Evolutionary conservation across 106 monocot genomes (phyloP).

Genomic region (Xerophyta viscosa): DNA sequence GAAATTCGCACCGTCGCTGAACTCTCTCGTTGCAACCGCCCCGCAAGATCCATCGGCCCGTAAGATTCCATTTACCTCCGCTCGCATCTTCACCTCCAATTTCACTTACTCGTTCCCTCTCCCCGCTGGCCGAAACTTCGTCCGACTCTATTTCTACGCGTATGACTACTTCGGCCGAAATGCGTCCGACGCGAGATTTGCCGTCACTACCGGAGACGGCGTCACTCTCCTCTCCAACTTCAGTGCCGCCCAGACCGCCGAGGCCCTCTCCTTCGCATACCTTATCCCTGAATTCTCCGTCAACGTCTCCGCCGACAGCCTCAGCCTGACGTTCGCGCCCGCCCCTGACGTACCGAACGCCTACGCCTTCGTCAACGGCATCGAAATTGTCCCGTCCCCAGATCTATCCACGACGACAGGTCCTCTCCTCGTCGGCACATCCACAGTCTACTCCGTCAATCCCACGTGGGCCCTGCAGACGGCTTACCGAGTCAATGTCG

Average conservation of each 20-base stretch:
- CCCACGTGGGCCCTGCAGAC: slow-evolving; percentile 37
- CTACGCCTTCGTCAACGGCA: slow-evolving; percentile 80
- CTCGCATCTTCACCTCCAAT: slow-evolving; percentile 55
- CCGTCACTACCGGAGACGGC: slow-evolving; percentile 35
- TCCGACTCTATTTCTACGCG: slow-evolving; percentile 76
- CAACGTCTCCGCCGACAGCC: slow-evolving; percentile 27
- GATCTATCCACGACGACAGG: slow-evolving; percentile 23
- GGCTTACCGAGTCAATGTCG: slow-evolving; percentile 68
- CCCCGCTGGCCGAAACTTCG: slow-evolving; percentile 40
- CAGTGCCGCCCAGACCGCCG: slow-evolving; percentile 42
- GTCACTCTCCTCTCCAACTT: slow-evolving; percentile 64
- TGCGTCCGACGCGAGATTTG: slow-evolving; percentile 38
- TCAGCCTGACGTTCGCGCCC: slow-evolving; percentile 65
- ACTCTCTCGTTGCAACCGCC: too few species aligned
- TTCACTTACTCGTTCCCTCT: slow-evolving; percentile 72
- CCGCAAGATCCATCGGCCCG: too few species aligned
- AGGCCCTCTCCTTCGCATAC: slow-evolving; percentile 35
- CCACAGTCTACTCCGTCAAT: slow-evolving; percentile 17
- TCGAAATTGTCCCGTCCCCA: slow-evolving; percentile 60
- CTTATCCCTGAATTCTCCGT: slow-evolving; percentile 53
- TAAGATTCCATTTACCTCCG: slow-evolving; percentile 26
- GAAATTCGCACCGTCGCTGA: too few species aligned
- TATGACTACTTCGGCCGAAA: slow-evolving; percentile 23
- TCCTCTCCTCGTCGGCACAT: slow-evolving; percentile 10
- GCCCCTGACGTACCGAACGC: slow-evolving; percentile 19